Percentiles rank a stretch among this genome's conserved stretches.
Evolutionary conservation across 805 yeast species (phyloP).

Genomic region (Trichomonascus vanleenenianus): DNA sequence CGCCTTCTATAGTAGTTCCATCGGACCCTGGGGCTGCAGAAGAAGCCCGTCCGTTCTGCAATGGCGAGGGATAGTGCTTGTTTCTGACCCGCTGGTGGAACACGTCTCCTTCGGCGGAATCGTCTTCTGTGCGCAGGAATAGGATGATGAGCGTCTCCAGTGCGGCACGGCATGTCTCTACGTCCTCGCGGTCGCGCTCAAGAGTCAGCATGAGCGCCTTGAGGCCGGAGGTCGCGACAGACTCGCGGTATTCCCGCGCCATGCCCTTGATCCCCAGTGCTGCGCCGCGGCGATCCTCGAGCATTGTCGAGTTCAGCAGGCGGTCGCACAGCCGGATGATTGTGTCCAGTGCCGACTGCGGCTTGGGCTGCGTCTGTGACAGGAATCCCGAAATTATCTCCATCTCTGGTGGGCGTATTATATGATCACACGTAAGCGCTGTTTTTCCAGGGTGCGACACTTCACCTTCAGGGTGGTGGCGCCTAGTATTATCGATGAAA

Average conservation of each 20-base stretch:
- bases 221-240: constrained; percentile 81
- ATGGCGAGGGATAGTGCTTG: constrained; percentile 24
- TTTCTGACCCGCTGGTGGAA: constrained; percentile 14
- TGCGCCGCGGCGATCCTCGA: constrained; percentile 87
- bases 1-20: constrained; percentile 41
- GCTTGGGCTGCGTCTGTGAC: constrained; percentile 39
- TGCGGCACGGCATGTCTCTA: constrained; percentile 66
- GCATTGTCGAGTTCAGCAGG: constrained; percentile 67
- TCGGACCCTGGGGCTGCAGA: no score
- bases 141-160: constrained; percentile 79
- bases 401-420: constrained; percentile 9
- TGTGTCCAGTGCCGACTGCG: constrained; percentile 66
- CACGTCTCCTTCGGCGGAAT: constrained; percentile 14
- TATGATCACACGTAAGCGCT: background rate
- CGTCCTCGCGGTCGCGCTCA: constrained; percentile 57
- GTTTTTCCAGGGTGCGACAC: no score
- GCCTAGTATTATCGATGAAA: no score
- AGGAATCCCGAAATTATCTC: constrained; percentile 32
- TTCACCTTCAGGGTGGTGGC: background rate
- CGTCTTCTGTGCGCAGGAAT: constrained; percentile 57
- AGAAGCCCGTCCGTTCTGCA: constrained; percentile 25
- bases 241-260: constrained; percentile 80
- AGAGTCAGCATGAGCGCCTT: constrained; percentile 64
- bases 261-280: constrained; percentile 83
- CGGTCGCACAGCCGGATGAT: constrained; percentile 86